These are phyloP conservation scores for Clarireedia hainanense DNA, from an alignment of 2,329 filamentous ascomycete species.

Conservation along the genomic window DNA sequence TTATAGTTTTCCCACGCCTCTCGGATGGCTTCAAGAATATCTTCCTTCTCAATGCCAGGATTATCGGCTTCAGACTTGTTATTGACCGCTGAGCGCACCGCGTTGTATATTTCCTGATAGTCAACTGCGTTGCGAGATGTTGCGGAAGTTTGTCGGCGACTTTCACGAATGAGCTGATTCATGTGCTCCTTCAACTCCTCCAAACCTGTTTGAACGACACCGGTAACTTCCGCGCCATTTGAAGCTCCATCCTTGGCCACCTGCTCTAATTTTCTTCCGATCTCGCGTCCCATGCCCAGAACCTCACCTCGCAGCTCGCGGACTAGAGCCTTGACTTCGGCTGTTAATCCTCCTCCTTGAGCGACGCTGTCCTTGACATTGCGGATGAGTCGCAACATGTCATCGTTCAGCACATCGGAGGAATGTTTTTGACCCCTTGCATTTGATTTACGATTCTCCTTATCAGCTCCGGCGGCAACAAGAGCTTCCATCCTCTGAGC, in stretches of 20 bases:
- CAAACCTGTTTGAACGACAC: slow-evolving; percentile 73
- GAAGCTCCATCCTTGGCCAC: slow-evolving; percentile 41
- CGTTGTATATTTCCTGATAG: slow-evolving; percentile 78
- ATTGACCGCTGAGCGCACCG: slow-evolving; percentile 65
- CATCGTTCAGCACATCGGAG: slow-evolving; percentile 58
- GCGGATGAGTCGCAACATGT: slow-evolving; percentile 73
- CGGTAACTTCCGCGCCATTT: slow-evolving; percentile 52
- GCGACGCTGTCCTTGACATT: slow-evolving; percentile 87
- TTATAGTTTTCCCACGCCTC: slow-evolving; percentile 94
- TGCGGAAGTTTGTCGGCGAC: slow-evolving; percentile 59
- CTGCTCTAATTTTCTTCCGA: slow-evolving; percentile 79
- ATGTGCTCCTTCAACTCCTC: slow-evolving; percentile 79
- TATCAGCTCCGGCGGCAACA: slow-evolving; percentile 20
- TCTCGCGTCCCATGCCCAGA: slow-evolving; percentile 85
- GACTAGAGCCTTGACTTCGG: slow-evolving; percentile 84
- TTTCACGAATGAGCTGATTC: slow-evolving; percentile 69
- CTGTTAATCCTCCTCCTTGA: slow-evolving; percentile 80
- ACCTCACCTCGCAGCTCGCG: slow-evolving; percentile 88
- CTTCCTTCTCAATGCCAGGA: slow-evolving; percentile 59
- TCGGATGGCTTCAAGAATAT: slow-evolving; percentile 77
- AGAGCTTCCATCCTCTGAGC: slow-evolving; percentile 27
- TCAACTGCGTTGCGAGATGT: slow-evolving; percentile 61
- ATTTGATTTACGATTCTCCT: slow-evolving; percentile 19
- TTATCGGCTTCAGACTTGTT: slow-evolving; percentile 45
- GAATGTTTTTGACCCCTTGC: slow-evolving; percentile 2